These are phyloP conservation scores for Epichloe scottii DNA, from an alignment of 2,329 filamentous ascomycete genomes.

Conservation along the genomic window DNA sequence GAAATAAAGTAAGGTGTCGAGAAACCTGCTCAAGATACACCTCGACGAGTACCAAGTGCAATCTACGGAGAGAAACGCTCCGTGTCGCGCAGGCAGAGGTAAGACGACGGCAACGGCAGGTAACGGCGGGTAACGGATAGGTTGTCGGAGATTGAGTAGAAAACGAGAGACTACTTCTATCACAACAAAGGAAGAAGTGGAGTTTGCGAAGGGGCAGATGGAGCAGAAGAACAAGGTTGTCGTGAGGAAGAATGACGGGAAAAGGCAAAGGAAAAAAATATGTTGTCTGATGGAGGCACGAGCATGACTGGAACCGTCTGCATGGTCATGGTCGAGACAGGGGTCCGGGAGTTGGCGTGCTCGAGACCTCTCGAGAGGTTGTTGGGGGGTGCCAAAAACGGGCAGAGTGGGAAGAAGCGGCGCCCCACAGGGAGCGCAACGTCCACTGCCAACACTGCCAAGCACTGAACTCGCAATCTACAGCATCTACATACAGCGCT, in stretches of 20 bases:
- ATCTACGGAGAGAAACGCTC: neutral
- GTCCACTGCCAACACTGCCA: neutral
- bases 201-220: neutral
- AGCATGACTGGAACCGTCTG: neutral
- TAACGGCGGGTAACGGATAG: neutral
- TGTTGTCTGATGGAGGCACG: neutral
- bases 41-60: neutral
- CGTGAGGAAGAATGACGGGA: neutral
- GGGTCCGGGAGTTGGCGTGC: neutral
- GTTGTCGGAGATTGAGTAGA: neutral
- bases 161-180: slow-evolving; percentile 5
- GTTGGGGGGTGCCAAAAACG: neutral
- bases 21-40: neutral
- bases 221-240: neutral
- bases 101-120: neutral
- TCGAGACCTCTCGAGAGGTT: too few species aligned
- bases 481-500: too few species aligned
- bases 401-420: neutral
- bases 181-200: slow-evolving; percentile 1
- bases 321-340: neutral
- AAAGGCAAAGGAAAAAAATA: neutral
- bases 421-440: neutral
- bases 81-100: neutral
- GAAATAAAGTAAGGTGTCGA: neutral
- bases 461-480: neutral